Evolutionary conservation across 768 basidiomycete species (phyloP).

Genomic region (Naematelia aurantialba): DNA sequence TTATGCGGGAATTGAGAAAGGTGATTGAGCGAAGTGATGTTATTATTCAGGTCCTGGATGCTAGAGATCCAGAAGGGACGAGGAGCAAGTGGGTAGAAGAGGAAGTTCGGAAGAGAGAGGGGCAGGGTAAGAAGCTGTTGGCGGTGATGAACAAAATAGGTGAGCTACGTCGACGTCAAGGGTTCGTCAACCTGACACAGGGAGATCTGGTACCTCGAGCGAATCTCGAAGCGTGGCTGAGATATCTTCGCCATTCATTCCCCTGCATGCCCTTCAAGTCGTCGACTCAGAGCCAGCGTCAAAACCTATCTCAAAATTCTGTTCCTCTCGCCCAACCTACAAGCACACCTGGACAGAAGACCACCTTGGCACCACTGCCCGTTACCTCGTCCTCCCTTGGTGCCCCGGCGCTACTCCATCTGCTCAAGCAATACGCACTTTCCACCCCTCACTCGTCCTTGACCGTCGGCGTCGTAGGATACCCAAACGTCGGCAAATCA

Average conservation of each 20-base stretch:
- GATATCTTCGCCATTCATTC: slow-evolving; percentile 83
- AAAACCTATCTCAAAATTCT: slow-evolving; percentile 63
- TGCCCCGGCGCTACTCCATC: slow-evolving; percentile 61
- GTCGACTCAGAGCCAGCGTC: slow-evolving; percentile 70
- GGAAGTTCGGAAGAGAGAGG: slow-evolving; percentile 78
- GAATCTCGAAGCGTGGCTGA: slow-evolving; percentile 86
- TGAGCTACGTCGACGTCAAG: slow-evolving; percentile 50
- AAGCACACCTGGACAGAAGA: slow-evolving; percentile 25
- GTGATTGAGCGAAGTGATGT: slow-evolving; percentile 93
- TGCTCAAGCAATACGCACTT: slow-evolving; percentile 61
- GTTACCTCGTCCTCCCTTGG: slow-evolving; percentile 49
- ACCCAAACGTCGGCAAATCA: slow-evolving; percentile 52
- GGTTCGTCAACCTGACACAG: background rate
- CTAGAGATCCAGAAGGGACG: slow-evolving; percentile 90
- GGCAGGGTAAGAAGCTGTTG: slow-evolving; percentile 84
- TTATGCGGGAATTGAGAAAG: slow-evolving; percentile 76
- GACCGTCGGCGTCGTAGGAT: slow-evolving; percentile 51
- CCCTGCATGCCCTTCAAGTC: slow-evolving; percentile 90
- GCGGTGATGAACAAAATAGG: slow-evolving; percentile 97
- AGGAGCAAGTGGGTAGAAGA: slow-evolving; percentile 89
- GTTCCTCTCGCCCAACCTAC: slow-evolving; percentile 32
- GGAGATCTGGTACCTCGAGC: slow-evolving; percentile 82
- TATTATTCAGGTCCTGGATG: slow-evolving; percentile 75
- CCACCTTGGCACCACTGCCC: slow-evolving; percentile 33
- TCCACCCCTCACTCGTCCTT: slow-evolving; percentile 49